Conservation (phyloP, 106 monocot genomes). For the Dactylorhiza incarnata region DNA sequence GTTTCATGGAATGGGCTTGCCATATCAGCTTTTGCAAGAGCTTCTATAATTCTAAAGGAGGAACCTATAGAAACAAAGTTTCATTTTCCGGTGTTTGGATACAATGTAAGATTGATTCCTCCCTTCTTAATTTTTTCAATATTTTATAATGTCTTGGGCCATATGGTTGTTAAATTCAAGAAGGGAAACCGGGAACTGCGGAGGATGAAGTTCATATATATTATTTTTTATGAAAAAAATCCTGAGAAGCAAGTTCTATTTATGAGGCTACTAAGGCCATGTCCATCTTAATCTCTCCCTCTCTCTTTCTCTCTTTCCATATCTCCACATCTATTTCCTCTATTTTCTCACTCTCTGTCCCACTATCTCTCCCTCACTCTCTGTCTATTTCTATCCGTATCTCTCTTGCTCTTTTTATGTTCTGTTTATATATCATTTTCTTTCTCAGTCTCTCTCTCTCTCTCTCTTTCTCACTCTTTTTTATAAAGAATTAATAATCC, state of each 20-base stretch:
- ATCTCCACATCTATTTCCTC: no score
- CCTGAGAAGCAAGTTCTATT: neutral
- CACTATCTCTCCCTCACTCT: no score
- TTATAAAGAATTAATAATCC: no score
- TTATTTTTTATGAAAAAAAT: neutral
- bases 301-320: no score
- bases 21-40: constrained; percentile 84
- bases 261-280: neutral
- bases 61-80: constrained; percentile 43
- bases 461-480: no score
- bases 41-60: constrained; percentile 67
- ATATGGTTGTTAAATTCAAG: neutral
- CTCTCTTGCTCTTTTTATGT: no score
- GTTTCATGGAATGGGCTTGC: constrained; percentile 97
- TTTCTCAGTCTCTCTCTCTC: no score
- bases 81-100: constrained; percentile 76
- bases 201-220: neutral
- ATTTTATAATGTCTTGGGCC: neutral
- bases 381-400: no score
- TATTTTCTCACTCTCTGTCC: no score
- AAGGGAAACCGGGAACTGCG: neutral
- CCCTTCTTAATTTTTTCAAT: neutral
- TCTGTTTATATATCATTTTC: no score
- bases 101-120: constrained; percentile 40
- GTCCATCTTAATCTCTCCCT: neutral